These are phyloP conservation scores for Oenanthe javanica DNA, from an alignment of 140 eudicot genomes.

Conservation along the genomic window DNA sequence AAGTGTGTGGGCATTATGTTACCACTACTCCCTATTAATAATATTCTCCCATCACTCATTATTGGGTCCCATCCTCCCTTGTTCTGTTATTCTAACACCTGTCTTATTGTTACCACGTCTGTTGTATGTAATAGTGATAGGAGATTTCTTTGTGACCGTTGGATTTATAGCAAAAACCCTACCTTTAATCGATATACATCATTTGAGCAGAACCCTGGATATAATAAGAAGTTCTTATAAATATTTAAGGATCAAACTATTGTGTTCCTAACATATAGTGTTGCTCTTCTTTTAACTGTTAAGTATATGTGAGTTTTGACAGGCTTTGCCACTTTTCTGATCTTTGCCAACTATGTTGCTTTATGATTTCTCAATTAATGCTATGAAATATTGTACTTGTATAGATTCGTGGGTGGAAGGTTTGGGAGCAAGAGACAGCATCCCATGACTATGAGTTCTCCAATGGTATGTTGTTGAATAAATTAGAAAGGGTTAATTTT, in stretches of 20 bases:
- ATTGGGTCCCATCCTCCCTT: no score
- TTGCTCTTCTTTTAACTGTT: neutral
- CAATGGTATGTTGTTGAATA: constrained; percentile 47
- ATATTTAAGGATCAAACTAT: neutral
- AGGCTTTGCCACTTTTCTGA: neutral
- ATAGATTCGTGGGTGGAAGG: constrained; percentile 93
- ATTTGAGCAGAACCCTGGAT: neutral
- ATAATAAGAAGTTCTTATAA: neutral
- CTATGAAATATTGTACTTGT: neutral
- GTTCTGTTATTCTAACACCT: no score
- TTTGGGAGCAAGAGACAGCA: constrained; percentile 81
- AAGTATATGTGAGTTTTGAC: neutral
- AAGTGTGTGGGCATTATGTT: neutral
- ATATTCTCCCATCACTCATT: no score
- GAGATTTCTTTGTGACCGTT: no score
- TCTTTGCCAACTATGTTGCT: neutral
- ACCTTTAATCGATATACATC: neutral
- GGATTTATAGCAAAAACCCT: no score
- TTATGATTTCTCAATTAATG: neutral
- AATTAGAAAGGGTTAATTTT: neutral
- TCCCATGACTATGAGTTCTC: constrained; percentile 71
- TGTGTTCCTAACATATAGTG: neutral
- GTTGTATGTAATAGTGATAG: no score
- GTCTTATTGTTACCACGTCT: no score
- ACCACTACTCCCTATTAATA: no score